These are phyloP conservation scores for Leccinum subatratum DNA, from an alignment of 1,284 basidiomycete genomes.

Conservation along the genomic window DNA sequence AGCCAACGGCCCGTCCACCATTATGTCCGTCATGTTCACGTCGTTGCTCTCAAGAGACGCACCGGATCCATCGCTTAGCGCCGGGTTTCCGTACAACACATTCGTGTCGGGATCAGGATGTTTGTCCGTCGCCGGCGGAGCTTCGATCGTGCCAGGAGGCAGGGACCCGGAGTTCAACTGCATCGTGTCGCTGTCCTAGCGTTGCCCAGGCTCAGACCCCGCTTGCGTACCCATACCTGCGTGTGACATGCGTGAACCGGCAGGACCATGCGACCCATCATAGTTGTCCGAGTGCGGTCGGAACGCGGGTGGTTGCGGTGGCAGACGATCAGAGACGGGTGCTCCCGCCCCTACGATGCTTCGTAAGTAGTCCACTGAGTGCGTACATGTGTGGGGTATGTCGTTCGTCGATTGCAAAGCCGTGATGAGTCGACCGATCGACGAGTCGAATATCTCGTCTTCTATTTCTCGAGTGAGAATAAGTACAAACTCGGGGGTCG, in stretches of 20 bases:
- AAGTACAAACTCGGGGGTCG: slow-evolving; percentile 65
- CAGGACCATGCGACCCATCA: slow-evolving; percentile 5
- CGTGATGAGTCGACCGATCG: too few relatives aligned
- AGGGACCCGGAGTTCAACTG: slow-evolving; percentile 15
- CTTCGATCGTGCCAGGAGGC: background rate
- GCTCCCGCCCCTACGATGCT: slow-evolving; percentile 61
- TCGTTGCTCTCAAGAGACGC: slow-evolving; percentile 28
- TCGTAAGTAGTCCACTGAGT: slow-evolving; percentile 61
- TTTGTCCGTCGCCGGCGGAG: background rate
- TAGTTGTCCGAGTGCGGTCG: slow-evolving; percentile 12
- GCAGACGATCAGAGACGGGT: slow-evolving; percentile 29
- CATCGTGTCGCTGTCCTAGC: slow-evolving; percentile 18
- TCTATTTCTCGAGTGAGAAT: slow-evolving; percentile 56
- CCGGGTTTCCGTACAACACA: slow-evolving; percentile 29
- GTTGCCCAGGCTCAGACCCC: slow-evolving; percentile 12
- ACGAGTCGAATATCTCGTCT: slow-evolving; percentile 62
- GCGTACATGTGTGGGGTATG: slow-evolving; percentile 79
- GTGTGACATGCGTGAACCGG: slow-evolving; percentile 4
- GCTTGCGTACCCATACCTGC: slow-evolving; percentile 5
- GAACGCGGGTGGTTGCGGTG: slow-evolving; percentile 24
- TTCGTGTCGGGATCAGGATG: slow-evolving; percentile 34
- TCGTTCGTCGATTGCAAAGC: slow-evolving; percentile 70
- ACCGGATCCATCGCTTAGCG: background rate
- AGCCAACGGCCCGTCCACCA: slow-evolving; percentile 58
- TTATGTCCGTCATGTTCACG: slow-evolving; percentile 36